Base-by-base conservation (phyloP, 768 basidiomycete genomes). In the Boletus eberwhitei region DNA sequence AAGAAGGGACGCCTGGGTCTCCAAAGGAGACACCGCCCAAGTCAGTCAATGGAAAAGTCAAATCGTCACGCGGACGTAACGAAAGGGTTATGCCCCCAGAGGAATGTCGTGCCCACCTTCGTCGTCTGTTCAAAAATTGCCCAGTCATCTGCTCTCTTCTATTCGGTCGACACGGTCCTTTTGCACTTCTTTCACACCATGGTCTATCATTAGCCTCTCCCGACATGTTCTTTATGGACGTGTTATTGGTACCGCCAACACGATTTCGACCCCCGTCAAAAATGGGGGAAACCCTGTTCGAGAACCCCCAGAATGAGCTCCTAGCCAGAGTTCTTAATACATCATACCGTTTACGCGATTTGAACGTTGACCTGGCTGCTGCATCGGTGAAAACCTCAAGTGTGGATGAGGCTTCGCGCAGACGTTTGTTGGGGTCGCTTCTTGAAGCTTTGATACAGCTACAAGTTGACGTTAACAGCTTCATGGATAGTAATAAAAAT, bases 151-250 rank as follows among this genome's bases (percentile, higher is more conserved):
- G 91, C 67, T 83, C 87, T 1, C 77, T 98, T 48, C 77, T 99
- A 34, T 99, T 91, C 69, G 94, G 95, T 34, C 86, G 93, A 35
- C 96, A 98, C 68, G 95, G 97, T 8, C 85, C 88, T 7, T 87
- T 89, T 60, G 81, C 90, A 4, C 77, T 78, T 32, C 69, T 88
- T 42, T 78, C 79, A 19, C 66, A 69, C n/a, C 78, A 81, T 22
- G 83, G 81, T 47, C 77, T 92, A 9, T 84, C 84, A 8, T 71
- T 81, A 31, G 88, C 88, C 9, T 87, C 85, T 31, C 88, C 94
- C 41, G 97, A 98, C 69, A 93, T 98, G 83, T 98, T 98, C 73
- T 99, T 99, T 79, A 77, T 98, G 76, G 90, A 95, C 34, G 93
- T 90, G 49, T 71, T 99, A 21, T 85, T 93, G 31, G 90, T 98